phyloP scores from a whole-genome alignment of 192 early-diverging fungal species.

The Coemansia sp. region DNA sequence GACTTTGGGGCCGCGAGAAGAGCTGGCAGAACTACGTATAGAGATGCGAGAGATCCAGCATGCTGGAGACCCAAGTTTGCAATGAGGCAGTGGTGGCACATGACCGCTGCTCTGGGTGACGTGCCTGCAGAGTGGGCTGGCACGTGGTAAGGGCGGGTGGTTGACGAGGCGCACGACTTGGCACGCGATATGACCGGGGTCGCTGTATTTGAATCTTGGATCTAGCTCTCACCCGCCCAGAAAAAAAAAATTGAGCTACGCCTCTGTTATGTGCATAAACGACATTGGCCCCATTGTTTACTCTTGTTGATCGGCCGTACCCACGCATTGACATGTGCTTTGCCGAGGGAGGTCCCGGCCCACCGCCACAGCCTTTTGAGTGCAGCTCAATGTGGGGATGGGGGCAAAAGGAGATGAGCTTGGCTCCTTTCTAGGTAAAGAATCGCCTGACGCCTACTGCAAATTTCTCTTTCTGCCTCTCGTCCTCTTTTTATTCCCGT shows the following conservation, averaged over 20 bases:
- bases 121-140: conserved; percentile 29
- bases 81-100: no score
- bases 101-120: no score
- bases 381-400: not conserved
- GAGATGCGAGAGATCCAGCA: no score
- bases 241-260: not conserved
- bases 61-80: no score
- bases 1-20: no score
- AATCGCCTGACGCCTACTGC: not conserved
- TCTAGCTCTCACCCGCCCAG: not conserved
- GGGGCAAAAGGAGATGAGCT: not conserved
- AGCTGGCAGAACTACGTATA: no score
- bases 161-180: conserved; percentile 32
- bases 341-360: not conserved
- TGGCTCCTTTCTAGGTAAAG: not conserved
- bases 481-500: not conserved
- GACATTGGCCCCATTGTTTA: conserved; percentile 8
- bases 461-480: not conserved
- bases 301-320: not conserved
- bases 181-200: conserved; percentile 38
- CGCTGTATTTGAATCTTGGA: conserved; percentile 15
- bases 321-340: not conserved
- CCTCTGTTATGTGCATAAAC: conserved; percentile 8
- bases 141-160: conserved; percentile 17
- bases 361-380: not conserved